These are phyloP conservation scores for Botrytis fragariae DNA, from an alignment of 2,329 filamentous ascomycete species.

Conservation along the genomic window DNA sequence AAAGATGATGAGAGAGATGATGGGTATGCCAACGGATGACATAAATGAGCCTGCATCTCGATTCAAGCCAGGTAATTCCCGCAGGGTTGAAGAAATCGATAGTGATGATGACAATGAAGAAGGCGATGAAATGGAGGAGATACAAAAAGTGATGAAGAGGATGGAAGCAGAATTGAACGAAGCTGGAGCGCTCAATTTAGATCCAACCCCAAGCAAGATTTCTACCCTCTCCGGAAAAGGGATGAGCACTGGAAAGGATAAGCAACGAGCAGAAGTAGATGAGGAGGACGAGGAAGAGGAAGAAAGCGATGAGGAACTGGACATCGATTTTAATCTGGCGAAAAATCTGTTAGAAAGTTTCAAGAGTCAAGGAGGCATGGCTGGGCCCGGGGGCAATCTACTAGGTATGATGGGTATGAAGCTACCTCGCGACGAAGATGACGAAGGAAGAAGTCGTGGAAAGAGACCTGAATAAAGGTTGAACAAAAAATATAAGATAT, in stretches of 20 bases:
- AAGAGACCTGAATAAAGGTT: conserved; percentile 8
- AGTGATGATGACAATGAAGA: conserved; percentile 41
- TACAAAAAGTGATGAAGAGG: conserved; percentile 61
- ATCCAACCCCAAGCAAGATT: conserved; percentile 40
- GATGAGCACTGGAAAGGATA: not conserved
- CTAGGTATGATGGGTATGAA: conserved; percentile 81
- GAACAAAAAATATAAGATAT: conserved; percentile 13
- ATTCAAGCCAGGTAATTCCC: conserved; percentile 15
- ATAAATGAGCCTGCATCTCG: conserved; percentile 7
- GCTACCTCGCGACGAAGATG: conserved; percentile 75
- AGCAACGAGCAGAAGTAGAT: conserved; percentile 41
- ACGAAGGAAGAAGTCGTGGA: conserved; percentile 32
- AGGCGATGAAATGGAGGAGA: conserved; percentile 54
- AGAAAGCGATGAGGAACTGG: conserved; percentile 59
- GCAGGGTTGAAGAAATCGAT: conserved; percentile 32
- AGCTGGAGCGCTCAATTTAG: conserved; percentile 62
- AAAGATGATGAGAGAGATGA: conserved; percentile 88
- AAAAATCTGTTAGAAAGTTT: conserved; percentile 91
- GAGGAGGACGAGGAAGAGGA: conserved; percentile 61
- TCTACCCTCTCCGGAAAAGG: conserved; percentile 35
- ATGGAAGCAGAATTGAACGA: conserved; percentile 72
- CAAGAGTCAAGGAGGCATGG: conserved; percentile 80
- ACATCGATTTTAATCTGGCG: conserved; percentile 82
- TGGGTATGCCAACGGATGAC: conserved; percentile 57
- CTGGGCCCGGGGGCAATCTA: conserved; percentile 84